Percentiles rank a stretch among this genome's conserved stretches.
These are phyloP conservation scores for Pythium sukuiense DNA, from an alignment of 352 stramenopile species.

Conservation along the genomic window DNA sequence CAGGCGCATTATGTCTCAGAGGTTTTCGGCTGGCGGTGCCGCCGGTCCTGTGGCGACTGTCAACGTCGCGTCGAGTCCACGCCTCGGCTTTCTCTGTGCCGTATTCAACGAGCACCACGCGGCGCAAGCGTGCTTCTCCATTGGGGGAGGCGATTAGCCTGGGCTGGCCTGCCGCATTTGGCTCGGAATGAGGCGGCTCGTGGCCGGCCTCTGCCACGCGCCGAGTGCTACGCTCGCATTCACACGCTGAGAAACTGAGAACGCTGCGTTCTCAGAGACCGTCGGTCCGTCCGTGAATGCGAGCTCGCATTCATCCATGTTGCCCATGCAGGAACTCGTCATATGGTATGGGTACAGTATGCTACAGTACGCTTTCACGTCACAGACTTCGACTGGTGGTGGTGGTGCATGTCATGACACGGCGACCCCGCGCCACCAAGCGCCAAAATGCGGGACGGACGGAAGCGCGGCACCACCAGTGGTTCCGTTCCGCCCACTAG, in stretches of 20 bases:
- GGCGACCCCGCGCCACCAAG: not conserved
- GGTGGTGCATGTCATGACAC: not conserved
- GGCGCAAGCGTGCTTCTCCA: too few species aligned
- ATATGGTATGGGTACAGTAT: too few species aligned
- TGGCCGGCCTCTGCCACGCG: not conserved
- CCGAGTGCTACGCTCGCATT: not conserved
- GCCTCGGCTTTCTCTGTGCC: not conserved
- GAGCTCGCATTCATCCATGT: not conserved
- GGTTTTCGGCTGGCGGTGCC: constrained; percentile 14
- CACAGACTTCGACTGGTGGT: not conserved
- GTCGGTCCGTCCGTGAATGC: not conserved
- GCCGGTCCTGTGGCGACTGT: not conserved
- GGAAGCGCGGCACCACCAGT: not conserved
- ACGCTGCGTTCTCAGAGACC: not conserved
- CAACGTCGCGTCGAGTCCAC: constrained; percentile 4
- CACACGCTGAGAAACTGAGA: constrained; percentile 8
- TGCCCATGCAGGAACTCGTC: not conserved
- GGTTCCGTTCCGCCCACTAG: not conserved
- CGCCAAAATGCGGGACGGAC: not conserved
- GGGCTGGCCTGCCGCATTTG: not conserved
- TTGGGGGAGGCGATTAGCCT: not conserved
- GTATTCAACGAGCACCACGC: not conserved
- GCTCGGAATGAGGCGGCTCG: not conserved
- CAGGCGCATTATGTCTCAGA: constrained; percentile 25
- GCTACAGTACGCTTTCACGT: not conserved